Conservation (phyloP, 1,284 basidiomycete genomes). For the Apiotrichum akiyoshidainum region DNA sequence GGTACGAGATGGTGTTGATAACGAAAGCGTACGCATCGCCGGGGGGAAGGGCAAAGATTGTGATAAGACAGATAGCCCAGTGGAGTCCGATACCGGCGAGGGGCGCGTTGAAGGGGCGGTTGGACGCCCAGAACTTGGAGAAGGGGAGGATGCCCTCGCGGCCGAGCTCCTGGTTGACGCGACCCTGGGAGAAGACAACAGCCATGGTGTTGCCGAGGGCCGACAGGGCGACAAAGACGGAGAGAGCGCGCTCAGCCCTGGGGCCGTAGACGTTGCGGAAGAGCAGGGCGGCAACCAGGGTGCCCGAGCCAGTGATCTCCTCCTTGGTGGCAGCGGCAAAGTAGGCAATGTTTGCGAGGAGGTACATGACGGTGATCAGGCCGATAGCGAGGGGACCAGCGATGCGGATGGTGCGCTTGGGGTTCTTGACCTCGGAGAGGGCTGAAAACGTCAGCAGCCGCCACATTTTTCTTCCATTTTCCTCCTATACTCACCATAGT, state of each 20-base stretch:
- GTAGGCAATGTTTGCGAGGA: conserved; percentile 46
- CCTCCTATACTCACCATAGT: too few species aligned
- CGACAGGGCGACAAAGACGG: conserved; percentile 45
- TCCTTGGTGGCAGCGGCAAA: conserved; percentile 48
- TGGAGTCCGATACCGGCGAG: conserved; percentile 28
- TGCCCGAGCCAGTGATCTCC: conserved; percentile 39
- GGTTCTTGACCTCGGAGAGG: conserved; percentile 48
- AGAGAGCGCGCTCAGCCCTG: conserved; percentile 18
- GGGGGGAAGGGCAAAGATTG: conserved; percentile 58
- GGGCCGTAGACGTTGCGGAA: conserved; percentile 10
- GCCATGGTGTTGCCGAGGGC: conserved; percentile 42
- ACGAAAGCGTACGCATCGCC: conserved; percentile 58
- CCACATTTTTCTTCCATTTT: too few species aligned
- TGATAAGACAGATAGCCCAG: conserved; percentile 56
- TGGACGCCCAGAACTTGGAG: conserved; percentile 38
- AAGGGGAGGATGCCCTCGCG: conserved; percentile 49
- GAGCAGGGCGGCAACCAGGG: conserved; percentile 40
- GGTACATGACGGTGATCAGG: conserved; percentile 36
- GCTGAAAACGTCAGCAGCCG: background rate
- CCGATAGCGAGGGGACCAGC: conserved; percentile 33
- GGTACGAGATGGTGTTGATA: conserved; percentile 25
- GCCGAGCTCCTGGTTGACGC: conserved; percentile 48
- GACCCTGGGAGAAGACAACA: conserved; percentile 50
- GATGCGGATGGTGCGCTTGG: conserved; percentile 36
- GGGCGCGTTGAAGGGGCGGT: conserved; percentile 41